These are phyloP conservation scores for Lippia alba DNA, from an alignment of 305 asterid species.

Conservation along the genomic window DNA sequence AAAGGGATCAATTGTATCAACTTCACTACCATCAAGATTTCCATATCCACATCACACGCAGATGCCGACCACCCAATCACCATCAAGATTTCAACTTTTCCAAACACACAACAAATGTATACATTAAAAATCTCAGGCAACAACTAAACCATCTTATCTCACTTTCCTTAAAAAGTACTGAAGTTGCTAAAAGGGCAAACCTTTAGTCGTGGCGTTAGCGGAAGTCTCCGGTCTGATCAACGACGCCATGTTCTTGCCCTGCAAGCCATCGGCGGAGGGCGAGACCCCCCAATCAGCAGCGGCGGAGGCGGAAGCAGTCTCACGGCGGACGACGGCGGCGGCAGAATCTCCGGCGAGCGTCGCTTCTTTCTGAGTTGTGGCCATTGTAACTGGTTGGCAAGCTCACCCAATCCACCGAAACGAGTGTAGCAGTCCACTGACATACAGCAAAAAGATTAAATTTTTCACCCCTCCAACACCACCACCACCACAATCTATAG, in stretches of 20 bases:
- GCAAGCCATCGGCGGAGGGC: slow-evolving; percentile 42
- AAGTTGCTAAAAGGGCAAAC: slow-evolving; percentile 38
- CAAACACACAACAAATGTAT: slow-evolving; percentile 8
- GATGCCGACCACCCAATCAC: background rate
- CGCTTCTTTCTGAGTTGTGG: slow-evolving; percentile 73
- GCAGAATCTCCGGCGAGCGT: slow-evolving; percentile 47
- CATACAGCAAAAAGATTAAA: slow-evolving; percentile 65
- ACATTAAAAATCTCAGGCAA: background rate
- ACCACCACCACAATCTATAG: slow-evolving; percentile 25
- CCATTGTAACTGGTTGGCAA: slow-evolving; percentile 72
- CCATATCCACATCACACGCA: slow-evolving; percentile 3
- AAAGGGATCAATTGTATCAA: slow-evolving; percentile 15
- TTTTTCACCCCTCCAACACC: slow-evolving; percentile 37
- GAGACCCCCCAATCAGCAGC: slow-evolving; percentile 38
- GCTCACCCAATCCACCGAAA: slow-evolving; percentile 64
- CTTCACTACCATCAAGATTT: slow-evolving; percentile 12
- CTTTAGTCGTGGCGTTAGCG: slow-evolving; percentile 51
- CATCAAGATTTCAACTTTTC: slow-evolving; percentile 18
- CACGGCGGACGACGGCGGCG: slow-evolving; percentile 45
- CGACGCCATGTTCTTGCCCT: slow-evolving; percentile 44
- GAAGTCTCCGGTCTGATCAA: slow-evolving; percentile 51
- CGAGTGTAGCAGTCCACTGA: slow-evolving; percentile 59
- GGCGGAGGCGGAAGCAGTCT: slow-evolving; percentile 46
- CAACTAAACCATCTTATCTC: background rate
- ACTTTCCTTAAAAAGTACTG: background rate